phyloP scores from a whole-genome alignment of 2,329 filamentous ascomycete species.

The Tolypocladium endophyticum region DNA sequence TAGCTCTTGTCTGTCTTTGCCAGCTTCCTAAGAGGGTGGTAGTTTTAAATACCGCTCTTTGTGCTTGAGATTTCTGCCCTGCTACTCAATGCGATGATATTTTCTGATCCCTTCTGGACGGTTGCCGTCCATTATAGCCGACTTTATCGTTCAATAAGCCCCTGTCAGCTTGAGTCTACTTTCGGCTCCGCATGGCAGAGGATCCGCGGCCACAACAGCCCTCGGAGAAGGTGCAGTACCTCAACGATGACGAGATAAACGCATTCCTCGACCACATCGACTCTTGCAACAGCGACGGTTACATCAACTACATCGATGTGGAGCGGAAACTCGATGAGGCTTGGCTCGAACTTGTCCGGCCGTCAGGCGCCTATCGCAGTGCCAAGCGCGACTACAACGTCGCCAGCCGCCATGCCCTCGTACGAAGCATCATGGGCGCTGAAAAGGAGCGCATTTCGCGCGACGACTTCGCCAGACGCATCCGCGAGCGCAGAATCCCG shows the following conservation, averaged over 20 bases:
- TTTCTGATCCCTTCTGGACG: not conserved
- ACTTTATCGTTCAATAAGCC: not conserved
- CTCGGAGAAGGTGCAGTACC: slow-evolving; percentile 11
- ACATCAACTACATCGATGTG: slow-evolving; percentile 40
- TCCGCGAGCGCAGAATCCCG: slow-evolving; percentile 36
- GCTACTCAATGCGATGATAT: not conserved
- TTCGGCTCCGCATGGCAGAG: not conserved
- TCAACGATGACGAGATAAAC: slow-evolving; percentile 38
- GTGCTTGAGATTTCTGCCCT: not conserved
- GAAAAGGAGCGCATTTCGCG: slow-evolving; percentile 30
- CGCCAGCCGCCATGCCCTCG: slow-evolving; percentile 37
- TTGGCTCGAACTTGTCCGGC: not conserved
- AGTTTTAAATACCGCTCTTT: not conserved
- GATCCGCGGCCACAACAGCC: not conserved
- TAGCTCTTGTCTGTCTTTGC: not conserved
- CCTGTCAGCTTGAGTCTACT: not conserved
- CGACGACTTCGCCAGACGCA: slow-evolving; percentile 32
- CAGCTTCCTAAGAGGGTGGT: not conserved
- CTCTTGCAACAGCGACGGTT: slow-evolving; percentile 34
- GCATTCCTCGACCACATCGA: slow-evolving; percentile 43
- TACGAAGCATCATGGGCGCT: slow-evolving; percentile 37
- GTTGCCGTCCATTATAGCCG: not conserved
- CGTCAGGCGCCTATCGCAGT: not conserved
- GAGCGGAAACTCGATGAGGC: slow-evolving; percentile 40
- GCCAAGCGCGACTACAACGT: slow-evolving; percentile 12